Conservation (phyloP, 805 yeast species). For the Ogataea zsoltii region DNA sequence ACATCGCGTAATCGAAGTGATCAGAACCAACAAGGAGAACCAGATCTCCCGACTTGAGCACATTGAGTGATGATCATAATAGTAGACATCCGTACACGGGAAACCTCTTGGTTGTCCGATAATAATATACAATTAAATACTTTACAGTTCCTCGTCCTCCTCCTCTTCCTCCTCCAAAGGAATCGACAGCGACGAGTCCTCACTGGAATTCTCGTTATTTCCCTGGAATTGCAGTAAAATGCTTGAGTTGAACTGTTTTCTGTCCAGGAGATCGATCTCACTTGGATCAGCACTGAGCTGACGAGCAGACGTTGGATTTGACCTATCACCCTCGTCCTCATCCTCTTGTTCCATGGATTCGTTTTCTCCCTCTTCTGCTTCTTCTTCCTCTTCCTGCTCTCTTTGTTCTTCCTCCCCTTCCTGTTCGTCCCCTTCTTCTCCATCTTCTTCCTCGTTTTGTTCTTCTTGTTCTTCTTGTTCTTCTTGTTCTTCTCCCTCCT, state of each 20-base stretch:
- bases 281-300: background rate
- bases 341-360: no score
- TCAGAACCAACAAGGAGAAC: no score
- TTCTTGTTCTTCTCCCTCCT: slow-evolving; percentile 6
- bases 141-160: slow-evolving; percentile 5
- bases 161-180: slow-evolving; percentile 28
- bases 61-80: no score
- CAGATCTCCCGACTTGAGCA: no score
- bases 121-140: background rate
- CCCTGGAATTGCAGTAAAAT: slow-evolving; percentile 14
- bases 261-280: slow-evolving; percentile 17
- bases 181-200: slow-evolving; percentile 14
- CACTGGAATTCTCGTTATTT: slow-evolving; percentile 6
- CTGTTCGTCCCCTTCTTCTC: background rate
- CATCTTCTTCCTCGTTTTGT: background rate
- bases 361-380: background rate
- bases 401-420: background rate
- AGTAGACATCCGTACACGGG: no score
- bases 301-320: background rate
- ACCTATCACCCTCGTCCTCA: no score
- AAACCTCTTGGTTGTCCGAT: no score
- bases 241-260: slow-evolving; percentile 17
- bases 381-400: slow-evolving; percentile 7
- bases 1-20: no score
- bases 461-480: background rate